Evolutionary conservation across 2,329 filamentous ascomycete species (phyloP).

Genomic region (Sporothrix protearum): DNA sequence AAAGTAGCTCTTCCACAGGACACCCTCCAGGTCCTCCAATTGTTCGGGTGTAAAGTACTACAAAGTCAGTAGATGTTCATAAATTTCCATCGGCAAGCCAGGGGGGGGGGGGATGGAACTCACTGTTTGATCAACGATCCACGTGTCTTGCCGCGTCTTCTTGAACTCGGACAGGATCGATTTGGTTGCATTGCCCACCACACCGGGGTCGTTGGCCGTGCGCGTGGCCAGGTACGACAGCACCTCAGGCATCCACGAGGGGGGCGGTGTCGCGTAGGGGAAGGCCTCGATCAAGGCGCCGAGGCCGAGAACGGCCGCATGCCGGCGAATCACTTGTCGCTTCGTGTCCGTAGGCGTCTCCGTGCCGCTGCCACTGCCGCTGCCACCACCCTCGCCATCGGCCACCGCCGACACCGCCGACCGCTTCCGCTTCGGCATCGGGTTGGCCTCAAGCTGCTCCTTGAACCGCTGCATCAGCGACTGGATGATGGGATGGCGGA

Average conservation of each 20-base stretch:
- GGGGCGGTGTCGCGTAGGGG: slow-evolving; percentile 90
- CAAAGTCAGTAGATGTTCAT: neutral
- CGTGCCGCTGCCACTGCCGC: slow-evolving; percentile 5
- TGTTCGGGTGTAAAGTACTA: slow-evolving; percentile 86
- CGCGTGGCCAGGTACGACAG: slow-evolving; percentile 78
- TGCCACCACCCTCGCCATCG: slow-evolving; percentile 31
- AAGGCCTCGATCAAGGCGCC: slow-evolving; percentile 92
- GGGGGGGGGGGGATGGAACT: neutral
- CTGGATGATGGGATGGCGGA: slow-evolving; percentile 74
- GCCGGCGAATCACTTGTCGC: slow-evolving; percentile 73
- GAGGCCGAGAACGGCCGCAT: slow-evolving; percentile 87
- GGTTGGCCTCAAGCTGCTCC: slow-evolving; percentile 72
- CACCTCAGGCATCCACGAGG: slow-evolving; percentile 89
- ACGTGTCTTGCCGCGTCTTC: slow-evolving; percentile 98
- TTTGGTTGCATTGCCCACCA: slow-evolving; percentile 95
- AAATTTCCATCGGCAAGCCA: neutral
- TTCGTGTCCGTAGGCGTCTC: slow-evolving; percentile 58
- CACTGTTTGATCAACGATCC: slow-evolving; percentile 97
- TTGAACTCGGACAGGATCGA: slow-evolving; percentile 94
- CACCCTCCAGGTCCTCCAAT: slow-evolving; percentile 89
- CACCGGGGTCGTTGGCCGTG: slow-evolving; percentile 82
- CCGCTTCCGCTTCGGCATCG: slow-evolving; percentile 71
- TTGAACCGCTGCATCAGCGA: slow-evolving; percentile 78
- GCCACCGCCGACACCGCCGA: slow-evolving; percentile 42
- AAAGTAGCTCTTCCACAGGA: slow-evolving; percentile 99